Evolutionary conservation across 2,329 filamentous ascomycete species (phyloP).

Genomic region (Chrysosporium keratinophilum): DNA sequence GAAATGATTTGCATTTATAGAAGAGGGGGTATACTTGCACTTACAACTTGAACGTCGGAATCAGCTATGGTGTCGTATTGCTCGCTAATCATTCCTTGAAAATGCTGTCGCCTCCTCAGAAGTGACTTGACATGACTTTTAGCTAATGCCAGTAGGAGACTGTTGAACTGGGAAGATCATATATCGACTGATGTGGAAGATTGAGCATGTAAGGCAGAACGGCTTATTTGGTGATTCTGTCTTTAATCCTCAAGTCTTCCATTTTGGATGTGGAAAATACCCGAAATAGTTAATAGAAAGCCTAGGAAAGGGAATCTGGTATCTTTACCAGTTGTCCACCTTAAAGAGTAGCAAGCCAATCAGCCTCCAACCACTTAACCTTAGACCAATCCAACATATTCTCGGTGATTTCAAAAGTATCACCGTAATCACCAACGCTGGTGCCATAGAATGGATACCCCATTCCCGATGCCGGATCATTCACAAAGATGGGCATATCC

Average conservation of each 20-base stretch:
- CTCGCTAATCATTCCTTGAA: too few species aligned
- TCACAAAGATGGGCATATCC: conserved; percentile 6
- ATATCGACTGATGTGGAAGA: too few species aligned
- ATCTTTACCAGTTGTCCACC: background rate
- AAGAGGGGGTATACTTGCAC: background rate
- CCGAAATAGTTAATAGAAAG: background rate
- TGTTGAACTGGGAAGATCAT: too few species aligned
- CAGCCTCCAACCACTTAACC: conserved; percentile 5
- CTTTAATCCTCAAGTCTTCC: too few species aligned
- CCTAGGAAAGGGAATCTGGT: background rate
- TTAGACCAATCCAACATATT: conserved; percentile 1
- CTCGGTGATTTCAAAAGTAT: background rate
- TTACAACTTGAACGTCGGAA: background rate
- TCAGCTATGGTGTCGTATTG: too few species aligned
- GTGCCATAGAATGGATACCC: conserved; percentile 7
- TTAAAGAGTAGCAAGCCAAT: conserved; percentile 1
- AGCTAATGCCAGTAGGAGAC: too few species aligned
- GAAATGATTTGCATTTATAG: background rate
- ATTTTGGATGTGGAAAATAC: background rate
- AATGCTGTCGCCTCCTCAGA: too few species aligned
- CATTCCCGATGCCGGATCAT: conserved; percentile 5
- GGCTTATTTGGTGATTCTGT: too few species aligned
- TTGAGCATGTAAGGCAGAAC: too few species aligned
- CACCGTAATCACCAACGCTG: background rate
- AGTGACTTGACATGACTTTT: too few species aligned